Conservation (phyloP, 345 rosid species). For the Camelina hispida region DNA sequence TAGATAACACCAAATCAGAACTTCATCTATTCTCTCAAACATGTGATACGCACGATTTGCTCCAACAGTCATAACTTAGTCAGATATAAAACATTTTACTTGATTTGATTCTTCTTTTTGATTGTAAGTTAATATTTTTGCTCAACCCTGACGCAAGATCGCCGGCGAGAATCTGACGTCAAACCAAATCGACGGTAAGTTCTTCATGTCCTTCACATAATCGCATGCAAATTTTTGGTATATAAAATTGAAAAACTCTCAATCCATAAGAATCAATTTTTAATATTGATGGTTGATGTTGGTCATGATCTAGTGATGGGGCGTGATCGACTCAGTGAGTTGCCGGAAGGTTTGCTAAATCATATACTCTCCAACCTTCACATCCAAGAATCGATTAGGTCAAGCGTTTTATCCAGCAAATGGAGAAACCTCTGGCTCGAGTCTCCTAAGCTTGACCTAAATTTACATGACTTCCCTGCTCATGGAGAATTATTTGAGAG, state of each 20-base stretch:
- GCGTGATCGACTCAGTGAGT: slow-evolving; percentile 1
- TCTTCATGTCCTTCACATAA: not conserved
- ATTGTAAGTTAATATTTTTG: no score
- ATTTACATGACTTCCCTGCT: not conserved
- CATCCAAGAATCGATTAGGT: slow-evolving; percentile 9
- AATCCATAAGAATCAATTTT: no score
- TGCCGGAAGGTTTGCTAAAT: slow-evolving; percentile 11
- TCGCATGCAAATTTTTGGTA: not conserved
- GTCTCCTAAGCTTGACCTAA: not conserved
- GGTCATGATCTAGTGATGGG: not conserved
- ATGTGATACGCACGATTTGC: no score
- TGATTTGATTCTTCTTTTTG: no score
- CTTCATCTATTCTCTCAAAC: no score
- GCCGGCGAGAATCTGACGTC: not conserved
- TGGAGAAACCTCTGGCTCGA: slow-evolving; percentile 9
- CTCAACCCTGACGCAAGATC: not conserved
- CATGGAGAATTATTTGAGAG: not conserved
- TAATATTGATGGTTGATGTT: not conserved
- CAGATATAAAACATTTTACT: no score
- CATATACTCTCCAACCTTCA: slow-evolving; percentile 5
- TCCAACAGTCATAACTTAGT: slow-evolving; percentile 19
- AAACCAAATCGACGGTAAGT: not conserved
- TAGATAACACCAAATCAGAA: no score
- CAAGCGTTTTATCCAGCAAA: slow-evolving; percentile 12
- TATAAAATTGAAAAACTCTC: not conserved